Base-by-base conservation (phyloP, 2,329 filamentous ascomycete species). In the Thielaviopsis ethacetica region DNA sequence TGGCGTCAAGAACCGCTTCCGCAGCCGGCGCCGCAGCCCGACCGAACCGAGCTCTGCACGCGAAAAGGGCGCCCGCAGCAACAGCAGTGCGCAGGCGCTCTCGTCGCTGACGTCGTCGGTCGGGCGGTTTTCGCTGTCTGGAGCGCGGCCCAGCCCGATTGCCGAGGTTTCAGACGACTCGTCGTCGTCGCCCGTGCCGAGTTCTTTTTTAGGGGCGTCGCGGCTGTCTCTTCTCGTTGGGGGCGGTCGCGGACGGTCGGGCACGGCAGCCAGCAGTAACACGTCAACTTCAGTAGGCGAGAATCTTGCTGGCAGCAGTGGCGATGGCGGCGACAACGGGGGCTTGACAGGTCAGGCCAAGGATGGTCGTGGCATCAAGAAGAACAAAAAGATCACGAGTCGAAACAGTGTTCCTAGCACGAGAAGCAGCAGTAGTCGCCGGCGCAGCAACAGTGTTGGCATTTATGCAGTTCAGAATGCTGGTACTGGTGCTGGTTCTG, bases 131-230 rank as follows among this genome's bases (percentile, higher is more conserved):
- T 61, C 59, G 9, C 57, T 61, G n/a, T 56, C 53, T 1, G 59
- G 53, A 1, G 22, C 56, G 5, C 51, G 56, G 10, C 38, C 49
- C 4, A 34, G 49, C 9, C 38, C 26, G 13, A 56, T 44, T 7
- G 49, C 50, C 5, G 59, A 41, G 7, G 38, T n/a, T 2, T 44
- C 38, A 4, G 38, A 44, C 15, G 38, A 44, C 15, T 44, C 38
- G 13, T 44, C 38, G 12, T 15, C 38, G 17, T 44, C 38, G 38
- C 51, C 59, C 38, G 50, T 21, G 12, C 54, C 21, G 44, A 57
- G 59, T 54, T 60, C 59, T 60, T 60, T 60, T 60, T 60, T 60
- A 60, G 59, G 59, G 22, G 59, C 44, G 27, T 60, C 59, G 54
- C 59, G 59, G 41, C 55, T 60, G 59, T 60, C 59, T 54, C 55